Evolutionary conservation across 2,329 filamentous ascomycete genomes (phyloP), one percentile per base, ranked within the genome.

Genomic region (Trichoderma pleuroti): DNA sequence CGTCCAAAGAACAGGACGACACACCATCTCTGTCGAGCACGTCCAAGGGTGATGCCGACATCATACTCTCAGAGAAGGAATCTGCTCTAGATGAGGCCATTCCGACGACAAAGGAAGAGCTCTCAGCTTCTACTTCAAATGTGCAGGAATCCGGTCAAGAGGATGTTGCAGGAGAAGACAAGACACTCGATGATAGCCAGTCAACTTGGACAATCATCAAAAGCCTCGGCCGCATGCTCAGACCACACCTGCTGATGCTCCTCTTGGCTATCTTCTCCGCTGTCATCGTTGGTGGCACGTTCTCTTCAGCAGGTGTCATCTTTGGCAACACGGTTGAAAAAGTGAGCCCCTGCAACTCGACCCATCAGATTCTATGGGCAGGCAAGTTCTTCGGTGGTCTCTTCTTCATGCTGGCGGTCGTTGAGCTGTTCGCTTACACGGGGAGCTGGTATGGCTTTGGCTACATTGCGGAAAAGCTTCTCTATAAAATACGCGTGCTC

Each of bases 401-500:
- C 82, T 88, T 87, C 76, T 86, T 88, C 72, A 78, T 88, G 57
- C 77, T 87, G 32, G 86, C 86, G 7, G 77, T 82, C 21, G 82
- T 81, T 16, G 82, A 84, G 65, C 78, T 86, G 9, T 68, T 86
- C 5, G 82, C 84, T 24, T 91, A 92, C 73, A 80, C 88, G 5
- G 82, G 85, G 34, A 90, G 88, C 61, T 85, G 84, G 78, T 83
- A 82, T 1, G 79, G 81, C 28, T 87, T 88, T 81, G 79, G 81
- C 9, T 77, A 77, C 36, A 72, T 82, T 10, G 87, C 90, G 0
- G 90, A 93, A 76, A 87, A 90, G 72, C 80, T 92, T 1, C 82
- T 93, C 1, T 90, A 89, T 77, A 86, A 84, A 57, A 86, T 91
- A 11, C 85, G 90, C 66, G 85, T 91, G 2, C 79, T 91, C 1